Evolutionary conservation across 352 stramenopile species (phyloP), one percentile per base, ranked within the genome.

Genomic region (Halophytophthora polymorphica): DNA sequence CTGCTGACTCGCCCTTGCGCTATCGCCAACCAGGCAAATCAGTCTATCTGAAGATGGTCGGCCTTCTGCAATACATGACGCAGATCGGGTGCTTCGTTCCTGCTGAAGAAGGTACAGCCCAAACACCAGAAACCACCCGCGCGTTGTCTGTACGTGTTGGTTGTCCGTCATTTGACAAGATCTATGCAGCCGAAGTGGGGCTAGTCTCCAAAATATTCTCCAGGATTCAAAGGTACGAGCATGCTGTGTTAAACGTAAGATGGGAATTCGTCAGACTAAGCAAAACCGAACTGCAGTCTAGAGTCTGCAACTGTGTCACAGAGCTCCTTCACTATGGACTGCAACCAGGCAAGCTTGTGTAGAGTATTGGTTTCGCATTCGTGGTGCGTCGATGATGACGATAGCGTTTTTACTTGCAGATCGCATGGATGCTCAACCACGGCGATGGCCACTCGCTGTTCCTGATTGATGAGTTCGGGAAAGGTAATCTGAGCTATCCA

Each of bases 261-360:
- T 38, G 17, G 10, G 38, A 31, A n/a, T 31, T 38, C 3, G 1
- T 15, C 2, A 51, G 15, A 15, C 47, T 67, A 18, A 73, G 4
- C 50, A 19, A 38, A 17, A 39, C 3, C 19, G 18, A 18, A n/a
- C n/a, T 45, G 23, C 28, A 92, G 84, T 52, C 73, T 93, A 59
- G 85, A 95, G 58, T 90, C 81, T 22, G 73, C 69, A 7, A 74
- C 66, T 28, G 64, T 89, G 13, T 83, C 77, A 2, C 83, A 93
- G 39, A 93, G 83, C 49, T 93, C 85, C 6, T 95, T 95, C 45
- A 93, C 85, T 6, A 93, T 95, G 31, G 85, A 95, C 58, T 93
- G 81, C 61, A 88, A 78, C 22, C 85, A 95, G 69, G 85, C 93
- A 56, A 13, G 44, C 3, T 33, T 12, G 18, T 31, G 11, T 11